Evolutionary conservation across 148 eudicot genomes (phyloP).

Genomic region (Camellia japonica): DNA sequence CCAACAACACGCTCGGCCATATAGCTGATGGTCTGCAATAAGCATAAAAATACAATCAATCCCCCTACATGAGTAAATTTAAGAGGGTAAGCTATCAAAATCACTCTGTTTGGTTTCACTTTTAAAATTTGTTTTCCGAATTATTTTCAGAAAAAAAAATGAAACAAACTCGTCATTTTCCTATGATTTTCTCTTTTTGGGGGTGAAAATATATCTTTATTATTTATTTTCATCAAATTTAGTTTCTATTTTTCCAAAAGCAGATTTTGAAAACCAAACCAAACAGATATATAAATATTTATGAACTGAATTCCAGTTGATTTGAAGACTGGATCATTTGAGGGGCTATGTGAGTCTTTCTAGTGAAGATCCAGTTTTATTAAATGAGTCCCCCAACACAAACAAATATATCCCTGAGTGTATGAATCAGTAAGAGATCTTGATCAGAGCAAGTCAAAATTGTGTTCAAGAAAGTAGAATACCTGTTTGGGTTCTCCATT

Average conservation of each 20-base stretch:
- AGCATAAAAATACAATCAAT: neutral
- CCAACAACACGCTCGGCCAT: conserved; percentile 70
- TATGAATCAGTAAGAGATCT: neutral
- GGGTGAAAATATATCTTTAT: too few relatives aligned
- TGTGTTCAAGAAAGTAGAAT: conserved; percentile 6
- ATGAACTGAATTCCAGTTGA: neutral
- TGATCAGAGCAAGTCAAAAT: neutral
- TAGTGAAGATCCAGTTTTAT: neutral
- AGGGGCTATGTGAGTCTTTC: neutral
- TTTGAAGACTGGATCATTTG: neutral
- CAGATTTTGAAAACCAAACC: neutral
- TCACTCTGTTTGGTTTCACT: too few relatives aligned
- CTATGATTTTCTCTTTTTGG: too few relatives aligned
- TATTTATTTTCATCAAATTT: too few relatives aligned
- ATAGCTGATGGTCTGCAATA: conserved; percentile 55
- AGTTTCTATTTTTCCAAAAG: too few relatives aligned
- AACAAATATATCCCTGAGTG: neutral
- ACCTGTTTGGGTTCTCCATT: conserved; percentile 93
- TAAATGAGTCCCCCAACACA: neutral
- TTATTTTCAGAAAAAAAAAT: too few relatives aligned
- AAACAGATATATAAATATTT: neutral
- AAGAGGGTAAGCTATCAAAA: neutral
- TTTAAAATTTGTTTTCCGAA: too few relatives aligned
- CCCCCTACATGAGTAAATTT: neutral
- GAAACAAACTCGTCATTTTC: too few relatives aligned